Conservation (phyloP, 495 filamentous ascomycete genomes). For the Immersiella caudata region DNA sequence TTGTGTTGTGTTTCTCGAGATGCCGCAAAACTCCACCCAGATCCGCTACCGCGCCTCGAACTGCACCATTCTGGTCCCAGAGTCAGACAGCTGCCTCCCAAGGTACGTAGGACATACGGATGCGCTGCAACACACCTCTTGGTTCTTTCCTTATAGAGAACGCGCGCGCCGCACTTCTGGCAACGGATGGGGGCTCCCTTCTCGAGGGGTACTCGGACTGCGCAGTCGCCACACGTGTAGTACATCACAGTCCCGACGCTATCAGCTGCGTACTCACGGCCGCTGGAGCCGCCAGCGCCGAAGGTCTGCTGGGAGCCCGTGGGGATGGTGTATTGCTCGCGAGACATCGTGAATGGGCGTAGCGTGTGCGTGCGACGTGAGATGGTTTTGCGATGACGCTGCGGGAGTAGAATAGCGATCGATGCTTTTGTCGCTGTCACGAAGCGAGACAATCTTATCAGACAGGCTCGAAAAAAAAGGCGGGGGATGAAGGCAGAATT, state of each 20-base stretch:
- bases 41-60: constrained; percentile 82
- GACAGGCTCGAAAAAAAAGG: constrained; percentile 36
- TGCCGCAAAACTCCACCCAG: constrained; percentile 21
- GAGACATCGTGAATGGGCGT: constrained; percentile 49
- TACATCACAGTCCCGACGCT: constrained; percentile 57
- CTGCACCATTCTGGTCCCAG: constrained; percentile 79
- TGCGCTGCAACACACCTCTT: constrained; percentile 72
- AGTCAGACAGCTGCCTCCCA: constrained; percentile 5
- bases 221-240: constrained; percentile 95
- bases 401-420: background rate
- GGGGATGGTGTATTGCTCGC: constrained; percentile 65
- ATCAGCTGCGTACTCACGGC: constrained; percentile 37
- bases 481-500: constrained; percentile 38
- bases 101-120: background rate
- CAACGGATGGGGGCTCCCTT: constrained; percentile 88
- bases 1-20: background rate
- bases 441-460: constrained; percentile 11
- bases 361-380: constrained; percentile 4
- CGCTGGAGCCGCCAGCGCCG: constrained; percentile 28
- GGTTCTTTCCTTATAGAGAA: constrained; percentile 96
- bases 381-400: background rate
- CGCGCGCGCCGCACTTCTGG: constrained; percentile 93
- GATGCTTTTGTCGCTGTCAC: background rate
- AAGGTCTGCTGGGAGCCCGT: constrained; percentile 40
- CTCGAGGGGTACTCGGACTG: constrained; percentile 75